These are phyloP conservation scores for Fraxinus latifolia DNA, from an alignment of 305 asterid genomes.

Conservation along the genomic window DNA sequence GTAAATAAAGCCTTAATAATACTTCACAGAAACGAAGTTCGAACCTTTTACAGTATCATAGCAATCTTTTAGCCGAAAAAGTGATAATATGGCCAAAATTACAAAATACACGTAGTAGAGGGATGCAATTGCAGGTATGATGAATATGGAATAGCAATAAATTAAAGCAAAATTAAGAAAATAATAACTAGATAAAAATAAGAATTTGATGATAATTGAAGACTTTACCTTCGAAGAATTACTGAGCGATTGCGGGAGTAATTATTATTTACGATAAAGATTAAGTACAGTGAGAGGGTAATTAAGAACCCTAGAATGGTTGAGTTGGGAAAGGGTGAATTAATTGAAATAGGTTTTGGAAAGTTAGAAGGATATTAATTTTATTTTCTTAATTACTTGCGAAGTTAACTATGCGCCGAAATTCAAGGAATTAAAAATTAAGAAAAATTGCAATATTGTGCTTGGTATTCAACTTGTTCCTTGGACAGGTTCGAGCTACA, in stretches of 20 bases:
- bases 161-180: neutral
- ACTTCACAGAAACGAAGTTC: neutral
- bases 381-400: neutral
- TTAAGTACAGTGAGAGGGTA: neutral
- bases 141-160: neutral
- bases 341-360: neutral
- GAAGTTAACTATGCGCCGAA: neutral
- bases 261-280: neutral
- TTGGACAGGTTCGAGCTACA: neutral
- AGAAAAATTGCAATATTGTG: neutral
- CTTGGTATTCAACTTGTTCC: neutral
- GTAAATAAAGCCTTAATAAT: neutral
- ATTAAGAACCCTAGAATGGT: slow-evolving; percentile 21
- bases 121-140: neutral
- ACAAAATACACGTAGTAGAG: neutral
- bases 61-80: neutral
- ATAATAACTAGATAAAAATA: neutral
- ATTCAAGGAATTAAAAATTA: neutral
- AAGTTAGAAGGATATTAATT: neutral
- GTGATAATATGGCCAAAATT: neutral
- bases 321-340: neutral
- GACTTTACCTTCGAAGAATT: slow-evolving; percentile 16
- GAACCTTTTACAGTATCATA: neutral
- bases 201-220: neutral
- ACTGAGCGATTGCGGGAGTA: neutral